Evolutionary conservation across 768 basidiomycete genomes (phyloP), one percentile per base, ranked within the genome.

Genomic region (Amanita rubescens): DNA sequence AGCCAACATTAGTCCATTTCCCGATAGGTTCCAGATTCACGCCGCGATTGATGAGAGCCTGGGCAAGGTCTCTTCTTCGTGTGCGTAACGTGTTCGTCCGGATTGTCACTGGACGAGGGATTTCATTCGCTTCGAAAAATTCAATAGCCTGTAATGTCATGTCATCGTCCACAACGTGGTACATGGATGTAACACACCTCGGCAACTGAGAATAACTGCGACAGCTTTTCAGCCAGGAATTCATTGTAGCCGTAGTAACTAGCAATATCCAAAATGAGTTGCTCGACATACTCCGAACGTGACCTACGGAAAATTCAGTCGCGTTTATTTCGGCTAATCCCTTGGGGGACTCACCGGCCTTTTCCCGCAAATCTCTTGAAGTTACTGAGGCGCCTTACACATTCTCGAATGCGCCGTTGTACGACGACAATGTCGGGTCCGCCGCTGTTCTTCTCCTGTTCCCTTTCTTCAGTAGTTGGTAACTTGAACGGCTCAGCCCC

Each of bases 231-330:
- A 2, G 87, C 82, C 41, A 99, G 78, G 72, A 94, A 98, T 5
- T 88, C 85, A 61, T 97, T 98, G 72, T 99, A 99, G 25, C 96
- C 96, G 64, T 97, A 98, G 72, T 99, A 98, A 63, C 81, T 93
- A 22, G 85, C 85, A 59, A 98, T 93, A 61, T 99, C 96, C 24
- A 83, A 74, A 10, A 94, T 71, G 45, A 99, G 73, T 66, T 97
- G 95, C 38, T 86, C 83, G 27, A 87, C 78, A 58, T 97, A 94
- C 63, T 99, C 95, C 32, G 91, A 81, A 30, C 96, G 79, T 55
- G 91, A 80, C 58, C 95, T 96, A 30, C 63, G 48, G 39, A 34
- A 49, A 48, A 41, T 44, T 56, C 49, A 46, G 43, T 27, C 22
- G 34, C 53, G 19, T 33, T 57, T 33, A 58, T 33, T 38, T 39